Conservation (phyloP, 2,329 filamentous ascomycete species). For the Amylocarpus encephaloides region DNA sequence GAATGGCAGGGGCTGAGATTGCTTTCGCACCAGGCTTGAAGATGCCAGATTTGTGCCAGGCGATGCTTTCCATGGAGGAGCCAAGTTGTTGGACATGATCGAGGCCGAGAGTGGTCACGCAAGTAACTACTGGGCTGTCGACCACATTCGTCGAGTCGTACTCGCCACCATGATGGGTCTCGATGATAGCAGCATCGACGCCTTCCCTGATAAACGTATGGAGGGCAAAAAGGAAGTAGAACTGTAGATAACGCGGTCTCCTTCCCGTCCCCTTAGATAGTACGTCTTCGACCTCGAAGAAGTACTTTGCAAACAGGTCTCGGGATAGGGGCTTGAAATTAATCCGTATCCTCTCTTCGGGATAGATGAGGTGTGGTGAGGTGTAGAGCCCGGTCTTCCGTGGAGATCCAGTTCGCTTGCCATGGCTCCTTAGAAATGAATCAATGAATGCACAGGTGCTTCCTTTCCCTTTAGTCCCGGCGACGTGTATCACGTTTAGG, state of each 20-base stretch:
- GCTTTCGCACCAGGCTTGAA: constrained; percentile 54
- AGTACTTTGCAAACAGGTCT: constrained; percentile 44
- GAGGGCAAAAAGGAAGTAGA: constrained; percentile 55
- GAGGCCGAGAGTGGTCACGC: constrained; percentile 56
- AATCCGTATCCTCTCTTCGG: constrained; percentile 59
- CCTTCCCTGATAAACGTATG: constrained; percentile 58
- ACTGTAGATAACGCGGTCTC: constrained; percentile 51
- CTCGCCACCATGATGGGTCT: constrained; percentile 60
- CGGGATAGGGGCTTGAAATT: constrained; percentile 50
- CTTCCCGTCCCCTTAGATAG: constrained; percentile 28
- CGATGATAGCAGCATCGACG: constrained; percentile 55
- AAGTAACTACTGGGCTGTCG: constrained; percentile 46
- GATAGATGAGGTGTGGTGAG: constrained; percentile 58
- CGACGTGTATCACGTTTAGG: constrained; percentile 60
- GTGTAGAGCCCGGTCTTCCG: constrained; percentile 53
- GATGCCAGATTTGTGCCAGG: constrained; percentile 68
- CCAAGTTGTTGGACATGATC: constrained; percentile 59
- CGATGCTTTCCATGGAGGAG: constrained; percentile 54
- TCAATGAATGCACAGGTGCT: constrained; percentile 62
- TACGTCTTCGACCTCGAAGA: constrained; percentile 53
- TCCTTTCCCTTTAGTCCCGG: constrained; percentile 65
- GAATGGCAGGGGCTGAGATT: constrained; percentile 49
- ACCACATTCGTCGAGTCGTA: constrained; percentile 61
- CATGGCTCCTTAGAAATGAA: constrained; percentile 51
- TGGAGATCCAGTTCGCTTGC: constrained; percentile 23